A percentile compares a stretch with the other conserved stretches of the same genome.
Evolutionary conservation across 352 stramenopile genomes (phyloP).

Genomic region (Ophiocytium majus): DNA sequence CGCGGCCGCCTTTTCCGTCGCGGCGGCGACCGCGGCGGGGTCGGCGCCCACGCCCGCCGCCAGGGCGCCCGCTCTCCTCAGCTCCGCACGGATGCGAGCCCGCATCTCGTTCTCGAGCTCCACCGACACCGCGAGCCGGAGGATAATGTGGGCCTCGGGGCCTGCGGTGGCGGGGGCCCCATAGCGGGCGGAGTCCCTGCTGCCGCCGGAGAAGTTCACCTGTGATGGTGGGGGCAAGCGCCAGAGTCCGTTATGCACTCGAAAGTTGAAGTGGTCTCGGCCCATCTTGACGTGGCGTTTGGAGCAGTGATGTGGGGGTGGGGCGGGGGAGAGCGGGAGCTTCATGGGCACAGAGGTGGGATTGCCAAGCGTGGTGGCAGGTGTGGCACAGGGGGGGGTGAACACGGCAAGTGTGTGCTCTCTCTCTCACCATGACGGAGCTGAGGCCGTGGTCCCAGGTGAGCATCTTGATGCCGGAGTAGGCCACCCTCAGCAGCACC

Average conservation of each 20-base stretch:
- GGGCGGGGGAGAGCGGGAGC: too few relatives aligned
- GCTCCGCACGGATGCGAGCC: constrained; percentile 37
- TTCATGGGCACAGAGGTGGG: too few relatives aligned
- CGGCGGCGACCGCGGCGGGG: constrained; percentile 21
- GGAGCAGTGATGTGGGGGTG: not conserved
- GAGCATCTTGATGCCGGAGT: constrained; percentile 37
- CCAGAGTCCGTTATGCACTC: too few relatives aligned
- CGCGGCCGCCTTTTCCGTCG: not conserved
- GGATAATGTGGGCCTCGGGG: constrained; percentile 39
- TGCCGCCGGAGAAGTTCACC: constrained; percentile 5
- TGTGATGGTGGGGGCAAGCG: too few relatives aligned
- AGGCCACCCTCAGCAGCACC: constrained; percentile 27
- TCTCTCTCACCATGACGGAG: constrained; percentile 18
- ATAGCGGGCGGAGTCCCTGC: not conserved
- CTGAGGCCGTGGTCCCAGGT: constrained; percentile 46
- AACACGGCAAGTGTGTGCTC: too few relatives aligned
- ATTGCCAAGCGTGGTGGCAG: too few relatives aligned
- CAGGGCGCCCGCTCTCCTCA: not conserved
- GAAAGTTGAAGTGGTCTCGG: too few relatives aligned
- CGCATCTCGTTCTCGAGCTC: constrained; percentile 60
- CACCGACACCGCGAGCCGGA: constrained; percentile 56
- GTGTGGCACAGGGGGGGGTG: too few relatives aligned
- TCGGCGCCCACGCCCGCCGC: constrained; percentile 10
- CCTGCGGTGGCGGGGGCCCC: not conserved
- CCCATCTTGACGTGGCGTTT: too few relatives aligned